phyloP scores from a whole-genome alignment of 257 asterid species.

The Echium plantagineum region DNA sequence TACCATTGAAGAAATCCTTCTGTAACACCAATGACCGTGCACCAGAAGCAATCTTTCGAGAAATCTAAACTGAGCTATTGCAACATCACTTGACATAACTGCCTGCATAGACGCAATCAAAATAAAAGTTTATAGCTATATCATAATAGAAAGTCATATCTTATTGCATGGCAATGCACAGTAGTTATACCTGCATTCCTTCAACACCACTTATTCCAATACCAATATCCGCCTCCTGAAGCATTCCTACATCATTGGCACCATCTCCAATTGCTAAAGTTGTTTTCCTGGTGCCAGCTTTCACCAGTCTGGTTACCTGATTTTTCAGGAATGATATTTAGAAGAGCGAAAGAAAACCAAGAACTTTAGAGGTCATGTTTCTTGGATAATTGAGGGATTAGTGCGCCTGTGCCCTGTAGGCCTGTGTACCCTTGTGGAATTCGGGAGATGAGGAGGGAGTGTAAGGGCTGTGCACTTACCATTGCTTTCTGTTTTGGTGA shows the following conservation, averaged over 20 bases:
- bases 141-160: too few relatives aligned
- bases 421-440: background rate
- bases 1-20: constrained; percentile 90
- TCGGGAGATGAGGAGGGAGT: background rate
- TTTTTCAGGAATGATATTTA: constrained; percentile 4
- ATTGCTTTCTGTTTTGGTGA: constrained; percentile 97
- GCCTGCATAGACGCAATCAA: constrained; percentile 35
- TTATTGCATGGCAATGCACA: background rate
- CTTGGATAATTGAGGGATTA: background rate
- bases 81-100: constrained; percentile 88
- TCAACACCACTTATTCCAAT: constrained; percentile 97
- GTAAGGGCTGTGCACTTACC: constrained; percentile 34
- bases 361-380: background rate
- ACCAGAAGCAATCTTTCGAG: constrained; percentile 83
- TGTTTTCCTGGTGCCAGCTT: constrained; percentile 64
- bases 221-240: constrained; percentile 98
- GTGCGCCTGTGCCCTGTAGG: background rate
- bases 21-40: constrained; percentile 96
- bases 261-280: constrained; percentile 95
- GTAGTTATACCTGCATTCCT: constrained; percentile 78
- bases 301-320: constrained; percentile 91
- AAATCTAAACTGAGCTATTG: constrained; percentile 79
- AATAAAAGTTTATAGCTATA: background rate
- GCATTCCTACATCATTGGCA: constrained; percentile 99
- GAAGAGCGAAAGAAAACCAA: background rate